Base-by-base conservation (phyloP, 2,329 filamentous ascomycete species). In the Monilinia polystroma region DNA sequence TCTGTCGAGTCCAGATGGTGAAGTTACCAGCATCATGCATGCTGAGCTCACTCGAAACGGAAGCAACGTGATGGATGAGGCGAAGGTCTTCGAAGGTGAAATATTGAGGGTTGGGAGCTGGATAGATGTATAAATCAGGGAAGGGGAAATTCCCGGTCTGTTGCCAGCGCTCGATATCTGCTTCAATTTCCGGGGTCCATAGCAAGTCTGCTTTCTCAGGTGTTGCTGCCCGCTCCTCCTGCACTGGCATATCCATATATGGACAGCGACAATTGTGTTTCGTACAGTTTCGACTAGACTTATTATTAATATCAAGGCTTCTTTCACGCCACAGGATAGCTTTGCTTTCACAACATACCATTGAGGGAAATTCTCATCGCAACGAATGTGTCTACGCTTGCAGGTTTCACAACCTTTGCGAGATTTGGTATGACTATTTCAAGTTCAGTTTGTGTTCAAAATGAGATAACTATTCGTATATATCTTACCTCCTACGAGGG, bases 231-330 rank as follows among this genome's bases (percentile, higher is more conserved):
- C 86, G 82, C 72, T 86, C 82, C 72, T 90, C 88, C 67, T 89
- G 84, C 56, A 86, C 83, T 59, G 90, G 86, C 76, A 89, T 88
- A 77, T 98, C 93, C 84, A 97, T 96, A 82, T 98, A 99, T 74
- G 97, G 95, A 80, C 95, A 99, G 75, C 93, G 91, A 75, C 96
- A 95, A 81, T 97, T 97, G 81, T 99, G 95, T 81, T 98, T 99
- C 69, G 94, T 97, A 81, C 95, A 99, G 80, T 99, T 99, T 76
- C 92, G 92, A 82, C 93, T 96, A 75, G 5, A 45, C 55, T 35
- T 54, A 66, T 47, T 65, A 69, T 77, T 68, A 79, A 72, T 65
- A 67, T 66, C 20, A 29, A 26, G 56, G 26, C 29, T 1, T 43
- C 55, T 62, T 55, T 55, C 35, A 26, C n/a, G 8, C 20, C 38